These are phyloP conservation scores for Paramecium sexaurelia DNA, from an alignment of 73 alveolate genomes.

Conservation along the genomic window DNA sequence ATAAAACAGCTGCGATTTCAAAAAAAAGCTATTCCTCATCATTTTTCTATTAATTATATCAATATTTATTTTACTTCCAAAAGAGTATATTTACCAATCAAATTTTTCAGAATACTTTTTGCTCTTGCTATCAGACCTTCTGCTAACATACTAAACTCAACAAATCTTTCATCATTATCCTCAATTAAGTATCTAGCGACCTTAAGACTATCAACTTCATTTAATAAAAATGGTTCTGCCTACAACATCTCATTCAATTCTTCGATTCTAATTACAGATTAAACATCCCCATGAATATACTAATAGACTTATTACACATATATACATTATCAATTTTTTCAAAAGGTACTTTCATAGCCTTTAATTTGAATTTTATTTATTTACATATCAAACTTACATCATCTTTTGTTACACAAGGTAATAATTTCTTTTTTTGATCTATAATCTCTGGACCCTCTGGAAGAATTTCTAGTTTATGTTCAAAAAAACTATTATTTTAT, in stretches of 20 bases:
- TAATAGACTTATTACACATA: not conserved
- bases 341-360: not conserved
- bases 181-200: conserved; percentile 38
- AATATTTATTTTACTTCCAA: not conserved
- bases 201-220: conserved; percentile 17
- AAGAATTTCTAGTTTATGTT: conserved; percentile 12
- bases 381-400: conserved; percentile 27
- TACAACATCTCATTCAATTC: conserved; percentile 18
- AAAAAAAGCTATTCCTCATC: conserved; percentile 11
- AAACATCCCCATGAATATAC: conserved; percentile 21
- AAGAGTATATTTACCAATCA: not conserved
- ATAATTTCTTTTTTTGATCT: not conserved
- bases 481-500: conserved; percentile 11
- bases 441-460: conserved; percentile 47
- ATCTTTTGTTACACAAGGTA: conserved; percentile 45
- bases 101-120: conserved; percentile 7
- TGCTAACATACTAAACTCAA: conserved; percentile 15
- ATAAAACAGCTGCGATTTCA: not conserved
- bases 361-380: not conserved
- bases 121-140: conserved; percentile 17
- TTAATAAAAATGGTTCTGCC: not conserved
- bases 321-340: not conserved
- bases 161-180: conserved; percentile 43
- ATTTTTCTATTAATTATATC: not conserved
- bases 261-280: not conserved